Evolutionary conservation across 2,329 filamentous ascomycete species (phyloP).

Genomic region (Ascochyta koolunga): DNA sequence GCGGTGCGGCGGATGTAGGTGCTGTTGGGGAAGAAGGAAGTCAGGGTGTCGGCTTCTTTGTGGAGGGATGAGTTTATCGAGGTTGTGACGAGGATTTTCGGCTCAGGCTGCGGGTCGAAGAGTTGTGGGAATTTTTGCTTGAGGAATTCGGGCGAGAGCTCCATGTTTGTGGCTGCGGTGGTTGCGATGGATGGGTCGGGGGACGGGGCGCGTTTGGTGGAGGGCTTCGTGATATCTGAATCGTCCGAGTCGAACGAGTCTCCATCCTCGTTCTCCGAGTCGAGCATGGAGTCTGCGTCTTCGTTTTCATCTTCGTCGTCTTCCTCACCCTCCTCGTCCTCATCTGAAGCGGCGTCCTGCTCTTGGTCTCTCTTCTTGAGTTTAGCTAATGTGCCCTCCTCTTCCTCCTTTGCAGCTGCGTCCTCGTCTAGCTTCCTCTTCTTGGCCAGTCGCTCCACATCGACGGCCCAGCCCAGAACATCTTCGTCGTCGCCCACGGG

Average conservation of each 20-base stretch:
- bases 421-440: slow-evolving; percentile 51
- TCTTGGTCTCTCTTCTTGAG: slow-evolving; percentile 39
- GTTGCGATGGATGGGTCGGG: slow-evolving; percentile 50
- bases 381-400: slow-evolving; percentile 42
- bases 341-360: slow-evolving; percentile 12
- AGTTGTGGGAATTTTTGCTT: slow-evolving; percentile 65
- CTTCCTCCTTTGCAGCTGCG: slow-evolving; percentile 29
- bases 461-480: slow-evolving; percentile 52
- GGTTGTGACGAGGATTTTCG: slow-evolving; percentile 92
- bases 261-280: slow-evolving; percentile 53
- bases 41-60: slow-evolving; percentile 77
- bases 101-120: slow-evolving; percentile 63
- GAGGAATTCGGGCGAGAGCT: slow-evolving; percentile 65
- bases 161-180: slow-evolving; percentile 64
- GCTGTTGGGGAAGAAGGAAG: slow-evolving; percentile 78
- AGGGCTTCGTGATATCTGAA: slow-evolving; percentile 34
- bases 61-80: slow-evolving; percentile 88
- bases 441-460: slow-evolving; percentile 54
- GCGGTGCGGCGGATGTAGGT: slow-evolving; percentile 83
- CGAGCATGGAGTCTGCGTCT: slow-evolving; percentile 74
- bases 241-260: slow-evolving; percentile 54
- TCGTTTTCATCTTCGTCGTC: slow-evolving; percentile 28
- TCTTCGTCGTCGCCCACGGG: slow-evolving; percentile 51
- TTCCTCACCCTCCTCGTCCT: slow-evolving; percentile 25
- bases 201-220: slow-evolving; percentile 57